Evolutionary conservation across 495 filamentous ascomycete genomes (phyloP), one percentile per base, ranked within the genome.

Genomic region (Bombardia bombarda): DNA sequence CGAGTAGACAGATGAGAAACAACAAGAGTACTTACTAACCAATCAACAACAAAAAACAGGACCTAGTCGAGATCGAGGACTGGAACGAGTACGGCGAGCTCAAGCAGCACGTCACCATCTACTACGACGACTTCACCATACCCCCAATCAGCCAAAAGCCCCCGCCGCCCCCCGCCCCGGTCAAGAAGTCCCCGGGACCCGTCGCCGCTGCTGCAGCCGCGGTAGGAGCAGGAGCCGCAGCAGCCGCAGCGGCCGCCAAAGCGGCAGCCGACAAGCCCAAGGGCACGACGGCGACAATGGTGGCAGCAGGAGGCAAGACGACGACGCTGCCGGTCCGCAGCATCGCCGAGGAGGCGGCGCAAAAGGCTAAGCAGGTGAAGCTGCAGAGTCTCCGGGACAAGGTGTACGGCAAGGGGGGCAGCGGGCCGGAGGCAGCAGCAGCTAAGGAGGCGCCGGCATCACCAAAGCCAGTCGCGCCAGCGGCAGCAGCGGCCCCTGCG

Each of bases 61-160:
- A 97, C 58, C 70, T 95, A 19, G 87, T 94, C 44, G 77, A 96
- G 57, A 77, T 95, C 43, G 92, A 98, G 68, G 92, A 97, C 58
- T 97, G 93, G 93, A 98, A 98, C 65, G 92, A 98, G 55, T 95
- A 90, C 57, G 90, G 86, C 56, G 92, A 97, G 68, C 74, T 98
- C 42, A 90, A 92, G 60, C 77, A 92, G 60, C 78, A 86, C 46
- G 72, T 96, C 42, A 82, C 58, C 32, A 66, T 75, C 51, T 69
- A 67, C 65, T 68, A 70, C 63, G 56, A 78, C 70, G 52, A 77
- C 66, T 63, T 68, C 69, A 61, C 67, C 38, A 65, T 62, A 42
- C 73, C 56, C 21, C 58, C 48, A 59, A 72, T 51, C 57, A 56
- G 44, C 60, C 59, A 68, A 51, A 62, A 55, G 3, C 57, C 63